Conservation (phyloP, 1,284 basidiomycete genomes). For the Stereum hirsutum region DNA sequence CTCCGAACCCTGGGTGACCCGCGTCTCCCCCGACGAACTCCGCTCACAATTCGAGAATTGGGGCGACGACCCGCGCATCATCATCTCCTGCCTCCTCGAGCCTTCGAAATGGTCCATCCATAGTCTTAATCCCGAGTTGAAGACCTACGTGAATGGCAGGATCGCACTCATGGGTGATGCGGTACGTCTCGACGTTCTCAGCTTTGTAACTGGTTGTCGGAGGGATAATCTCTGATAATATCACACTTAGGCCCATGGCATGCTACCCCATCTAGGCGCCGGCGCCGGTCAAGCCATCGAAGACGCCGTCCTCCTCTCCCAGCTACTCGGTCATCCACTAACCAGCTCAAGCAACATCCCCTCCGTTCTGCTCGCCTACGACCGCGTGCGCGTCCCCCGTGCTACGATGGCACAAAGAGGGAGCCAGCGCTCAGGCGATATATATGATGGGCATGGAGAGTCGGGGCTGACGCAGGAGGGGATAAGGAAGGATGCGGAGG, state of each 20-base stretch:
- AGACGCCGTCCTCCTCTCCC: constrained; percentile 42
- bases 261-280: constrained; percentile 51
- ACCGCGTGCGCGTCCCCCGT: constrained; percentile 31
- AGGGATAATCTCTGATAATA: neutral
- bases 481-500: constrained; percentile 20
- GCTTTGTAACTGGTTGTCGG: neutral
- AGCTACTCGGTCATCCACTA: constrained; percentile 36
- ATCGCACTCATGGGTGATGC: constrained; percentile 55
- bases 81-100: neutral
- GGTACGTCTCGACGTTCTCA: constrained; percentile 19
- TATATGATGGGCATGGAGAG: constrained; percentile 17
- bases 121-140: constrained; percentile 37
- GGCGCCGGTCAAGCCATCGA: constrained; percentile 60
- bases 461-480: constrained; percentile 14
- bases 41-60: neutral
- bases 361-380: constrained; percentile 34
- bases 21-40: neutral
- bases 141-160: constrained; percentile 34
- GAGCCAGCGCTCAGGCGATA: constrained; percentile 28
- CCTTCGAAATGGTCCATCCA: constrained; percentile 57
- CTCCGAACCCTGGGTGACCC: neutral
- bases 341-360: too few species aligned
- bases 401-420: constrained; percentile 34
- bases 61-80: neutral
- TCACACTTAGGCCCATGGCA: constrained; percentile 40